Evolutionary conservation across 148 eudicot genomes (phyloP).

Genomic region (Chenopodium formosanum): DNA sequence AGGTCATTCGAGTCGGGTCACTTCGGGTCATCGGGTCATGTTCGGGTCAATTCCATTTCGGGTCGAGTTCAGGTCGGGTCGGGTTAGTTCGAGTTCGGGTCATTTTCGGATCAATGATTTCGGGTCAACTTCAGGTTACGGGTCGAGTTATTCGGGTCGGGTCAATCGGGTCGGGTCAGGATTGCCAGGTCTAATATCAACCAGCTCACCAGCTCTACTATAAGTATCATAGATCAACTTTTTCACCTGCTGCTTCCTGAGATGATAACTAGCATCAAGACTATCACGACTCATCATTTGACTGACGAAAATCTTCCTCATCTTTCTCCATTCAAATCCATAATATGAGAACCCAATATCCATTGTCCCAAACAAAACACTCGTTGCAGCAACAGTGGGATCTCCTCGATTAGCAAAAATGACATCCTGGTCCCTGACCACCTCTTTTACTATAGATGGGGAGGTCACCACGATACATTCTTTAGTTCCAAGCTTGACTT

Average conservation of each 20-base stretch:
- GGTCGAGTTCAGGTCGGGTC: too few species aligned
- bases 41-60: too few species aligned
- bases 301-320: constrained; percentile 38
- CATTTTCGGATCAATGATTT: too few species aligned
- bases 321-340: constrained; percentile 37
- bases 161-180: too few species aligned
- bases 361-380: constrained; percentile 18
- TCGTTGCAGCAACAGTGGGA: constrained; percentile 25
- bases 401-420: constrained; percentile 42
- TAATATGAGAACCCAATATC: constrained; percentile 30
- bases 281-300: constrained; percentile 40
- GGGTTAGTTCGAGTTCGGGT: too few species aligned
- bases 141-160: too few species aligned
- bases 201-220: constrained; percentile 13
- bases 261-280: constrained; percentile 26
- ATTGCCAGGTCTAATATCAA: too few species aligned
- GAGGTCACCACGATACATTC: constrained; percentile 36
- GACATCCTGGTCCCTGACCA: constrained; percentile 42
- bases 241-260: constrained; percentile 12
- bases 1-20: too few species aligned
- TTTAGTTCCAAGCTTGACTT: constrained; percentile 37
- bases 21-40: too few species aligned
- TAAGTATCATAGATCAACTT: constrained; percentile 14
- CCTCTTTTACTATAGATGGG: constrained; percentile 38
- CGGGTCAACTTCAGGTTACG: too few species aligned